Evolutionary conservation across 148 eudicot species (phyloP).

Genomic region (Beta vulgaris): DNA sequence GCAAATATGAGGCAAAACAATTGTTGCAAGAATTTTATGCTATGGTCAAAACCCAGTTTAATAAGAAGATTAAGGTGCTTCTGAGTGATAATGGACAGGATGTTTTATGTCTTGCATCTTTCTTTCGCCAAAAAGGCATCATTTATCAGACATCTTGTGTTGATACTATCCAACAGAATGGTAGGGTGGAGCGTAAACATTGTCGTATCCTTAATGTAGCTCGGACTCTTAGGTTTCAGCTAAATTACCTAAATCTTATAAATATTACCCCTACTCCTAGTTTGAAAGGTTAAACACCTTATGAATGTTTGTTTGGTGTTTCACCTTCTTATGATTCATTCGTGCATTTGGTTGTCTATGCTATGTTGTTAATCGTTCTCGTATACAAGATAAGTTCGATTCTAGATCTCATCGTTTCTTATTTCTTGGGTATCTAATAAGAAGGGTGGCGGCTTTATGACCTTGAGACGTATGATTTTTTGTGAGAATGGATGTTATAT

Average conservation of each 20-base stretch:
- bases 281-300: neutral
- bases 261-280: neutral
- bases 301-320: neutral
- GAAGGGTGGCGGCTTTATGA: neutral
- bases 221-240: too few species aligned
- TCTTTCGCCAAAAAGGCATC: neutral
- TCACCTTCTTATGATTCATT: neutral
- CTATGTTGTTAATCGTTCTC: neutral
- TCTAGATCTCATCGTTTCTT: neutral
- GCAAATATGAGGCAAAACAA: neutral
- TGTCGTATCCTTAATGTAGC: too few species aligned
- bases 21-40: neutral
- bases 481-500: too few species aligned
- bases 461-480: too few species aligned
- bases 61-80: neutral
- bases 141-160: neutral
- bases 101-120: neutral
- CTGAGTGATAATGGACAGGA: slow-evolving; percentile 4
- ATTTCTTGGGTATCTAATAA: neutral
- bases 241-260: neutral
- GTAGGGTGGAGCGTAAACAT: neutral
- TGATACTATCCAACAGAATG: slow-evolving; percentile 5
- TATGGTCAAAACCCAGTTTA: slow-evolving; percentile 1
- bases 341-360: slow-evolving; percentile 7
- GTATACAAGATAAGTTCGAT: neutral